Conservation (phyloP, 305 asterid genomes). For the Fraxinus velutina region DNA sequence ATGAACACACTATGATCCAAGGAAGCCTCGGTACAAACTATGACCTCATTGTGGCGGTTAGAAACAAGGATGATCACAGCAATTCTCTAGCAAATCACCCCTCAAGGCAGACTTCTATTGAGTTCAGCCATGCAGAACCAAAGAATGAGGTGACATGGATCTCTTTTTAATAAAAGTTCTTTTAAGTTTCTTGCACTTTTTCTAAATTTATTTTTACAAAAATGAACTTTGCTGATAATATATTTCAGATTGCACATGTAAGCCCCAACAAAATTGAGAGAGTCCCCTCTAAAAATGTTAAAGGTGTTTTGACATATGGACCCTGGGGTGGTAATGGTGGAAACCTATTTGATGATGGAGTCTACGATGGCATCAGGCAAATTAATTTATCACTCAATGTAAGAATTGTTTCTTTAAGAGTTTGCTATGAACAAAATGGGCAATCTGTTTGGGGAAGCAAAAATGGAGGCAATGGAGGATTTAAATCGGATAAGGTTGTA, state of each 20-base stretch:
- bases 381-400: constrained; percentile 56
- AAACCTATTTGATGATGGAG: constrained; percentile 64
- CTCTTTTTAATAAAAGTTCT: background rate
- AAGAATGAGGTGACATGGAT: constrained; percentile 30
- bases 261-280: constrained; percentile 36
- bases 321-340: constrained; percentile 88
- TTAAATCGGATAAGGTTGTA: constrained; percentile 59
- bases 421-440: constrained; percentile 55
- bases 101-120: constrained; percentile 27
- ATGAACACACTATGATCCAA: constrained; percentile 56
- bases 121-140: constrained; percentile 24
- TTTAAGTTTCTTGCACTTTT: background rate
- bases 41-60: constrained; percentile 62
- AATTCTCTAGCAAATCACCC: constrained; percentile 16
- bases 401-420: constrained; percentile 53
- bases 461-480: constrained; percentile 69
- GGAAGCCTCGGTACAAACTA: constrained; percentile 52
- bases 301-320: constrained; percentile 50
- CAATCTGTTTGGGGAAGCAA: constrained; percentile 66
- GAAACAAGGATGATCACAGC: constrained; percentile 40
- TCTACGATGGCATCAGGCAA: constrained; percentile 61
- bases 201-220: background rate
- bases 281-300: constrained; percentile 33
- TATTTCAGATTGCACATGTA: constrained; percentile 31
- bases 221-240: background rate